Evolutionary conservation across 2,329 filamentous ascomycete species (phyloP).

Genomic region (Raffaelea arxii): DNA sequence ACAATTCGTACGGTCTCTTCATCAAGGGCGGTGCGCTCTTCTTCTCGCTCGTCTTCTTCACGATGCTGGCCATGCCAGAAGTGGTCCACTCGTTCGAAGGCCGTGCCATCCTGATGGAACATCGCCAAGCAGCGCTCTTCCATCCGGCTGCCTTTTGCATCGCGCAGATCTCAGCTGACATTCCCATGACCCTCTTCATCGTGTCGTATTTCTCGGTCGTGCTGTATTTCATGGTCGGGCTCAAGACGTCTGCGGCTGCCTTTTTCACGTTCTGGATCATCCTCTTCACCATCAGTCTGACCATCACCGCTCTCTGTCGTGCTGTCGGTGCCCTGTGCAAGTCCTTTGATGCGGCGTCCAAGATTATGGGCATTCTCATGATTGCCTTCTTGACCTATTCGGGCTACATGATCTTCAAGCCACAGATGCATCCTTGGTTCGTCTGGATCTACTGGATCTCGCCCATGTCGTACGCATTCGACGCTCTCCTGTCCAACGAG

Average conservation of each 20-base stretch:
- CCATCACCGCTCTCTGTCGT: constrained; percentile 52
- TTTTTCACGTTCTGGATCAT: constrained; percentile 58
- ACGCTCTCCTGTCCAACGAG: constrained; percentile 46
- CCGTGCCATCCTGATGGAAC: constrained; percentile 48
- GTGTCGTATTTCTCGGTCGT: constrained; percentile 59
- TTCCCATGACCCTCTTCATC: constrained; percentile 52
- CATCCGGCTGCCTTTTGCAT: constrained; percentile 47
- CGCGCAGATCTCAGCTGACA: constrained; percentile 48
- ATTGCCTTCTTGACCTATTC: constrained; percentile 58
- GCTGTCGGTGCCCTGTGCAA: constrained; percentile 50
- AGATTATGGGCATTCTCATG: constrained; percentile 46
- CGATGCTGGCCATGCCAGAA: constrained; percentile 64
- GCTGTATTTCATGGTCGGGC: constrained; percentile 69
- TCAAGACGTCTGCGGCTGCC: constrained; percentile 53
- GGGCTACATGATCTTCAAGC: constrained; percentile 58
- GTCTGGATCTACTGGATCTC: constrained; percentile 58
- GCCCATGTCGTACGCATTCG: constrained; percentile 55
- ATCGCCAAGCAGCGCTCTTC: constrained; percentile 39
- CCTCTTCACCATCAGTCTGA: constrained; percentile 21
- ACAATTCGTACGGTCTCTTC: constrained; percentile 55
- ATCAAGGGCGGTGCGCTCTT: constrained; percentile 37
- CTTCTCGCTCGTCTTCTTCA: constrained; percentile 42
- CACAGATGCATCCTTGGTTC: constrained; percentile 55
- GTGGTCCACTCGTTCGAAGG: constrained; percentile 54
- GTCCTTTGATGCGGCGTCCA: constrained; percentile 54